Base-by-base conservation (phyloP, 352 stramenopile species). In the Phytophthora macrochlamydospora region DNA sequence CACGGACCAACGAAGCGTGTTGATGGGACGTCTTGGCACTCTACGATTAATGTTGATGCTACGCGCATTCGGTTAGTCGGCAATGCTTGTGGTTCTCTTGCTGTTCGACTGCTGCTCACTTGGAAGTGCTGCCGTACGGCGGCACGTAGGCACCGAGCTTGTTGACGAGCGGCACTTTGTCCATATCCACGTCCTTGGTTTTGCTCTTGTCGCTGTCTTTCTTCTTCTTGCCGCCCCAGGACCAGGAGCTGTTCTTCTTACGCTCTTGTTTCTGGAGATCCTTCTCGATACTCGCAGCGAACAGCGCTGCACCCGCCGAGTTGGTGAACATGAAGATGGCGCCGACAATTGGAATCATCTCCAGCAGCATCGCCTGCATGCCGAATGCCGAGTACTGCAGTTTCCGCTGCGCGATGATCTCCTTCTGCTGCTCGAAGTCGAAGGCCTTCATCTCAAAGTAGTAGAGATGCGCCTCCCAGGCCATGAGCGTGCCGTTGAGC, bases 301-400 rank as follows among this genome's bases (percentile, higher is more conserved):
- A 90, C 28, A 87, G 48, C n/a, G 81, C 81, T 1, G 81, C 78
- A 31, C 74, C 76, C 12, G 75, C 78, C 24, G 78, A 74, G 49
- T 90, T 90, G 6, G 81, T 90, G 59, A 90, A 84, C 38, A 85
- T 68, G 51, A 90, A 87, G 51, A 90, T 52, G 13, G 69, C 62
- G 1, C 78, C 78, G 7, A 78, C 56, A 55, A 83, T 67, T 2
- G 81, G 81, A 14, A 87, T 84, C 68, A 90, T 82, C 59, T 90
- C 81, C 30, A 90, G 56, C 18, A 83, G 79, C 67, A 87, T 65
- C 9, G 70, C 73, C 35, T 81, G 76, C 71, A 83, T 85, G 8
- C 81, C 81, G 33, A 90, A 90, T 14, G 65, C 56, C 35, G 78
- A 75, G 61, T 87, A 90, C 49, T 85, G 67, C 7, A 81, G 13